Conservation (phyloP, 140 eudicot species). For the Cichorium intybus region DNA sequence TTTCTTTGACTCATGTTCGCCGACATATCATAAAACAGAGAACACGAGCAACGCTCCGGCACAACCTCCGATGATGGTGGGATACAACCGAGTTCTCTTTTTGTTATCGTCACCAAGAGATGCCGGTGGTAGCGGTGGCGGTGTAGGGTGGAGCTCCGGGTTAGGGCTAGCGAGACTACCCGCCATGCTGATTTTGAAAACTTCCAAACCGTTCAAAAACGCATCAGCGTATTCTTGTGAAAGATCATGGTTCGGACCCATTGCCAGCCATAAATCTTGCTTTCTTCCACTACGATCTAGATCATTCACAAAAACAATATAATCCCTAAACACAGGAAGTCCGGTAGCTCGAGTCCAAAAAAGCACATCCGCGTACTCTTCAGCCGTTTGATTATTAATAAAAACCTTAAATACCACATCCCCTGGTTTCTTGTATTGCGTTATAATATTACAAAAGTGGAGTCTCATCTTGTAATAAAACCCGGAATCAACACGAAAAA, state of each 20-base stretch:
- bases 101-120: background rate
- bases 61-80: too few species aligned
- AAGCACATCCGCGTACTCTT: too few species aligned
- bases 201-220: constrained; percentile 46
- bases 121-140: background rate
- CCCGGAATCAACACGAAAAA: constrained; percentile 35
- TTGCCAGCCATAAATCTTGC: too few species aligned
- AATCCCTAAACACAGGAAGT: too few species aligned
- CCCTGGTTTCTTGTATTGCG: background rate
- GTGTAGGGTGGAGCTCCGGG: constrained; percentile 11
- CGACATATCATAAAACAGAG: background rate
- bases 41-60: constrained; percentile 4
- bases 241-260: background rate
- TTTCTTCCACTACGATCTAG: too few species aligned
- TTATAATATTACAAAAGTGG: constrained; percentile 31
- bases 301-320: too few species aligned
- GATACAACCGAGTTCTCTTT: background rate
- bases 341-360: too few species aligned
- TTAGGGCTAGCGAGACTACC: too few species aligned
- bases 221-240: background rate
- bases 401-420: constrained; percentile 22
- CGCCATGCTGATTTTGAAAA: constrained; percentile 31
- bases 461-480: constrained; percentile 34
- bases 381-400: too few species aligned
- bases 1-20: constrained; percentile 2